Evolutionary conservation across 441 rosid species (phyloP), one percentile per base, ranked within the genome.

Genomic region (Syzygium malaccense): DNA sequence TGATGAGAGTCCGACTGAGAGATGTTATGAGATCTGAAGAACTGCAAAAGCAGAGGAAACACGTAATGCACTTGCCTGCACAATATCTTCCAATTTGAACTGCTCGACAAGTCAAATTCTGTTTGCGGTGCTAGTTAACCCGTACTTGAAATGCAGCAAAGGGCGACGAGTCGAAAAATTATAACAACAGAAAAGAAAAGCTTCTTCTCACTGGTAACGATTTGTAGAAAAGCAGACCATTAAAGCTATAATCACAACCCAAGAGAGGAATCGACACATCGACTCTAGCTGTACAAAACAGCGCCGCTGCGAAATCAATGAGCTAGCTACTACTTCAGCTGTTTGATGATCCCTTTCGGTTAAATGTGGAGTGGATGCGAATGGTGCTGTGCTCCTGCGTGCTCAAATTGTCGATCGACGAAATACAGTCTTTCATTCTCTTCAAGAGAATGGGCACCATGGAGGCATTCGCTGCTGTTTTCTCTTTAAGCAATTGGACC

Each of bases 351-450:
- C 89, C 57, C 91, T 87, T 90, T 91, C 92, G 62, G 86, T 89
- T 91, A 86, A 93, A 93, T 83, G 92, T 92, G 14, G 95, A 95
- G 90, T 93, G 94, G 88, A 94, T 90, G 83, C 1, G 18, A 75
- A 41, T 12, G 83, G 83, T 3, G 86, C 60, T 87, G 87, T 91
- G 92, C 87, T 88, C 87, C 80, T 79, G 85, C 26, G 91, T 88
- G 89, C 92, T 93, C 53, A 93, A 88, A 55, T 91, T 89, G 85
- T 93, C 95, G 10, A 94, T 92, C 90, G 75, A 92, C 55, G 93
- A 91, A 37, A 94, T 89, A 56, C 95, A 94, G 62, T 93, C 95
- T 54, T 90, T 93, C 94, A 95, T 87, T 89, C 96, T 92, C 91
- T 93, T 92, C 87, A 93, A 62, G 87, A 92, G 90, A 45, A 88